Conservation (phyloP, 768 basidiomycete species). For the Mycena venus region DNA sequence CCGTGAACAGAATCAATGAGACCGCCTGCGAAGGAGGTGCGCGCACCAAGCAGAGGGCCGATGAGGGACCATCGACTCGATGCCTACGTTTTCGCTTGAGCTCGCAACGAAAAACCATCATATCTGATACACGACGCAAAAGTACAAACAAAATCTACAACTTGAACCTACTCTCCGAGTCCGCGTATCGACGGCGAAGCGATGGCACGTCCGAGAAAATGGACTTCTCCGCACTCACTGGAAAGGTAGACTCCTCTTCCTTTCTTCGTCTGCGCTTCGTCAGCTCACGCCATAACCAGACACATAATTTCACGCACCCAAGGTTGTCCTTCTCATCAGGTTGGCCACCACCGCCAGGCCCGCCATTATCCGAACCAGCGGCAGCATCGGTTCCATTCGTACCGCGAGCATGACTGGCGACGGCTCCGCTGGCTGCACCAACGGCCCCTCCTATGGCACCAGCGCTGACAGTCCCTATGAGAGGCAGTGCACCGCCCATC, state of each 20-base stretch:
- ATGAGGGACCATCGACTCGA: constrained; percentile 2
- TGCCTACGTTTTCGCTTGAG: constrained; percentile 16
- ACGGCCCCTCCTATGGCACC: constrained; percentile 21
- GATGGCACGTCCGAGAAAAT: constrained; percentile 1
- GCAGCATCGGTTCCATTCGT: too few relatives aligned
- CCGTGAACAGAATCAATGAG: too few relatives aligned
- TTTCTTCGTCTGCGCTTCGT: constrained; percentile 16
- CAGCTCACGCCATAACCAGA: constrained; percentile 20
- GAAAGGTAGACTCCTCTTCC: background rate
- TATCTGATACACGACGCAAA: constrained; percentile 5
- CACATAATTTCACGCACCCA: too few relatives aligned
- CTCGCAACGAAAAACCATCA: constrained; percentile 11
- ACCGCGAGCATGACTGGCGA: constrained; percentile 10
- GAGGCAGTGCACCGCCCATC: constrained; percentile 15
- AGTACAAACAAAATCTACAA: constrained; percentile 17
- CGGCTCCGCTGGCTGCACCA: too few relatives aligned
- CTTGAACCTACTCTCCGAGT: constrained; percentile 13
- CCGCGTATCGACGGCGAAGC: constrained; percentile 7
- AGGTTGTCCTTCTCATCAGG: too few relatives aligned
- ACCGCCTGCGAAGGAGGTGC: too few relatives aligned
- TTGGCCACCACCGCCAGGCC: too few relatives aligned
- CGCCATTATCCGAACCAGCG: too few relatives aligned
- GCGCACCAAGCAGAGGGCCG: too few relatives aligned
- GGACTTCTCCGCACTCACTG: constrained; percentile 9
- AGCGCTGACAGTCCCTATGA: constrained; percentile 16